Evolutionary conservation across 2,329 filamentous ascomycete genomes (phyloP).

Genomic region (Chaetomiaceae sp.): DNA sequence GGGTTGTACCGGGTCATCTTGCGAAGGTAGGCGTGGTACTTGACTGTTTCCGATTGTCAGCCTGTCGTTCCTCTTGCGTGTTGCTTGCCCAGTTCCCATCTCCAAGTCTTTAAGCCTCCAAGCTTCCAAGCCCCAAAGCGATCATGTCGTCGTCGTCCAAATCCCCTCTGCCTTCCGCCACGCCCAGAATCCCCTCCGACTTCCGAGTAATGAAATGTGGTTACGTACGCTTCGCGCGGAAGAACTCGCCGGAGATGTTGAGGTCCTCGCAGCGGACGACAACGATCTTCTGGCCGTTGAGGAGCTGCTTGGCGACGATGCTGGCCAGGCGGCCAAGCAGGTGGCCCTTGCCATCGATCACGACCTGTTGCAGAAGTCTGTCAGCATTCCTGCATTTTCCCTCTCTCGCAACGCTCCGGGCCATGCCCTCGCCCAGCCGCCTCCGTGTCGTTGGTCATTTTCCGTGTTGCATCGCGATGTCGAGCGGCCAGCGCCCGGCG

Average conservation of each 20-base stretch:
- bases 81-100: no score
- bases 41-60: conserved; percentile 69
- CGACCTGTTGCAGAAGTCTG: conserved; percentile 58
- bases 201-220: conserved; percentile 22
- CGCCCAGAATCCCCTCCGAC: background rate
- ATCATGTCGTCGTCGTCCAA: no score
- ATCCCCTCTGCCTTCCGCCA: background rate
- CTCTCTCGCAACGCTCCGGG: background rate
- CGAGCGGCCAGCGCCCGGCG: conserved; percentile 4
- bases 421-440: background rate
- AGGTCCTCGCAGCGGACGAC: conserved; percentile 97
- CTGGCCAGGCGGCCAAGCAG: conserved; percentile 97
- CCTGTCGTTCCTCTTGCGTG: conserved; percentile 9
- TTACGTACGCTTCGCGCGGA: conserved; percentile 99
- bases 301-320: conserved; percentile 98
- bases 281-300: conserved; percentile 99
- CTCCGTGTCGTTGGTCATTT: conserved; percentile 1
- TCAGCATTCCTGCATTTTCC: conserved; percentile 29
- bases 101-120: background rate
- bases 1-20: conserved; percentile 99
- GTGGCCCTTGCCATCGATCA: conserved; percentile 99
- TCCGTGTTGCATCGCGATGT: conserved; percentile 11
- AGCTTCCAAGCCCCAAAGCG: background rate
- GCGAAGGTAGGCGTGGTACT: conserved; percentile 99
- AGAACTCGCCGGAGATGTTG: conserved; percentile 99